Conservation (phyloP, 2,329 filamentous ascomycete genomes). For the Aspergillus novofumigatus region DNA sequence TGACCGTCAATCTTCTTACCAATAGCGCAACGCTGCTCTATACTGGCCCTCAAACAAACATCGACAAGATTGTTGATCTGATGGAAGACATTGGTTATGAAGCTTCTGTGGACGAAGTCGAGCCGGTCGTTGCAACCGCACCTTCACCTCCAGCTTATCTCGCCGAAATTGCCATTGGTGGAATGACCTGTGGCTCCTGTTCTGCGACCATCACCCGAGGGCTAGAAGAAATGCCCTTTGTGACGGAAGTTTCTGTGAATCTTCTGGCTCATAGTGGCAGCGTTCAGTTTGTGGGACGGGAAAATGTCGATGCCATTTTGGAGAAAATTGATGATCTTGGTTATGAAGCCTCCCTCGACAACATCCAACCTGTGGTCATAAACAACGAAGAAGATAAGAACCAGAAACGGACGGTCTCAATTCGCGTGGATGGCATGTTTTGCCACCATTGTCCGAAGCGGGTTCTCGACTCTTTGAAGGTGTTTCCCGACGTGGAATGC, state of each 20-base stretch:
- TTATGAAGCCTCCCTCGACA: slow-evolving; percentile 60
- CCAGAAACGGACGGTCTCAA: slow-evolving; percentile 55
- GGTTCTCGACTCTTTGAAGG: slow-evolving; percentile 33
- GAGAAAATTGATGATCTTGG: slow-evolving; percentile 56
- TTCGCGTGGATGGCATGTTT: slow-evolving; percentile 68
- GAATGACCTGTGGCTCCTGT: slow-evolving; percentile 58
- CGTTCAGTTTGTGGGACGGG: slow-evolving; percentile 46
- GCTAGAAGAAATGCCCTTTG: slow-evolving; percentile 43
- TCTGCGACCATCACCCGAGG: slow-evolving; percentile 47
- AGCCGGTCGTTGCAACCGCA: slow-evolving; percentile 8
- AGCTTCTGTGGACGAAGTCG: slow-evolving; percentile 37
- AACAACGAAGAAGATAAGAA: slow-evolving; percentile 26
- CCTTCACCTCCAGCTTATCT: slow-evolving; percentile 19
- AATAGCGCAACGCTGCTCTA: slow-evolving; percentile 64
- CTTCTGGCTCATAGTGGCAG: slow-evolving; percentile 49
- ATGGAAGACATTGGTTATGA: slow-evolving; percentile 51
- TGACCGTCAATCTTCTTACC: slow-evolving; percentile 61
- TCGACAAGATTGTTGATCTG: slow-evolving; percentile 44
- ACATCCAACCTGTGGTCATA: slow-evolving; percentile 26
- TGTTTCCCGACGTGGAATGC: slow-evolving; percentile 46
- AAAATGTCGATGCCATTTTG: slow-evolving; percentile 43
- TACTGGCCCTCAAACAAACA: slow-evolving; percentile 43
- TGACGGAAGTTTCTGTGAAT: slow-evolving; percentile 48
- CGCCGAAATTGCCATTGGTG: slow-evolving; percentile 49
- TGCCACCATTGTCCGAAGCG: slow-evolving; percentile 65